A percentile compares a stretch with the other conserved stretches of the same genome.
Evolutionary conservation across 2,329 filamentous ascomycete species (phyloP).

Genomic region (Leptoxyphium fumago): DNA sequence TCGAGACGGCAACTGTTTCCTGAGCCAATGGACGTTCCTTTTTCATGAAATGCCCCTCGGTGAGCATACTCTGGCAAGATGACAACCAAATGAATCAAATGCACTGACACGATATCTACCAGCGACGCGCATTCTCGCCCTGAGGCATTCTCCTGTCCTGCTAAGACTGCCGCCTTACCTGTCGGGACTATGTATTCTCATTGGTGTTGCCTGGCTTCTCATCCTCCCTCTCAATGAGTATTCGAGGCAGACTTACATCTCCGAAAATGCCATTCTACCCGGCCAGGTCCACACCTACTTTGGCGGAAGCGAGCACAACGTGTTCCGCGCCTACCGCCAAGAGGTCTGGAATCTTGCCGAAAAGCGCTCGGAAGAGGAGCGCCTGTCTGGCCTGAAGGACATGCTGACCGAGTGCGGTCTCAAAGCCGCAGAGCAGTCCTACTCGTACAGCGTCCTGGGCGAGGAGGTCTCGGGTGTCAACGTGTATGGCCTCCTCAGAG

Average conservation of each 20-base stretch:
- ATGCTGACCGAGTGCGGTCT: constrained; percentile 68
- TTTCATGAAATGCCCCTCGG: background rate
- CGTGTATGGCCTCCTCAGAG: constrained; percentile 83
- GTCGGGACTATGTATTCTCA: constrained; percentile 67
- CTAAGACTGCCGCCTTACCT: constrained; percentile 77
- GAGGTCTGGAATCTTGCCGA: constrained; percentile 55
- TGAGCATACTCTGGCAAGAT: background rate
- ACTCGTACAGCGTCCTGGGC: constrained; percentile 68
- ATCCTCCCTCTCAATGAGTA: constrained; percentile 82
- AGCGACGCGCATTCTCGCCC: constrained; percentile 43
- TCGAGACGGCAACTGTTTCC: background rate
- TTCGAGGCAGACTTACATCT: constrained; percentile 86
- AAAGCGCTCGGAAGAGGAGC: constrained; percentile 24
- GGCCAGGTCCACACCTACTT: constrained; percentile 98
- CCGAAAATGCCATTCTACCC: constrained; percentile 87
- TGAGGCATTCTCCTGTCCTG: constrained; percentile 68
- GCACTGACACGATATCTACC: background rate
- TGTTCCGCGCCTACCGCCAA: constrained; percentile 78
- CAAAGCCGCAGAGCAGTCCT: constrained; percentile 78
- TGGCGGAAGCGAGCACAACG: constrained; percentile 84
- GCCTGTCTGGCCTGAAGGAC: constrained; percentile 43
- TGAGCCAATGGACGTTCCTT: background rate
- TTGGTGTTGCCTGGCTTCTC: constrained; percentile 81
- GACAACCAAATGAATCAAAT: background rate
- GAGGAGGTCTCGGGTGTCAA: constrained; percentile 68